Evolutionary conservation across 2,329 filamentous ascomycete genomes (phyloP), one percentile per base, ranked within the genome.

Genomic region (Sporothrix protearum): DNA sequence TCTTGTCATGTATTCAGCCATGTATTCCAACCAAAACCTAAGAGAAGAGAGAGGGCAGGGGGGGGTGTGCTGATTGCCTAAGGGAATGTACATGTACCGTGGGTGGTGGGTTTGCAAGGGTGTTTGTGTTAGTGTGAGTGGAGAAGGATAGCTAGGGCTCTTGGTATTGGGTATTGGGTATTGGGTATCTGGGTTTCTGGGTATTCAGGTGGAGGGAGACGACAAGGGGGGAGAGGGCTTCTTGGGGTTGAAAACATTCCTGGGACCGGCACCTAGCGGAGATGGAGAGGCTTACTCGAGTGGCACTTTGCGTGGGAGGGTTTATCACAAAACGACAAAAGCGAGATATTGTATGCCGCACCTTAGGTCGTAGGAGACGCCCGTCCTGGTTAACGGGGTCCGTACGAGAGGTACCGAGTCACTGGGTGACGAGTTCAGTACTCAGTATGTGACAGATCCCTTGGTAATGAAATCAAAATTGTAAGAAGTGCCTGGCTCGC

Each of bases 1-100:
- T 36, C 49, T 47, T 19, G 3, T 19, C 14, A 14, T 5, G 55
- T 59, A n/a, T 59, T 36, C 36, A 53, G 49, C 12, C 49, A 25
- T 53, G 16, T 25, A 36, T 19, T 19, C 42, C 30, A n/a, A 25
- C 30, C 55, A 59, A 39, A 39, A 59, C 30, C 55, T 30, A 33
- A 57, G 25, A 57, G 12, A 33, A 14, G 30, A 55, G 12, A 55
- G 51, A 42, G n/a, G 10, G n/a, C 33, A 36, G 57, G 30, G 57
- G 36, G 36, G 36, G 22, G 59, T 14, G 36, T 57, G 28, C n/a
- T 57, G 12, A 16, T 19, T 14, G 2, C 8, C 9, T n/a, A 10
- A 64, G n/a, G 36, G 59, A 64, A 45, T 64, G 59, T 64, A 39
- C 59, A 36, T 45, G 59, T 36, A 64, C 36, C 45, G 59, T 33